Conservation (phyloP, 257 asterid species). For the Petunia axillaris region DNA sequence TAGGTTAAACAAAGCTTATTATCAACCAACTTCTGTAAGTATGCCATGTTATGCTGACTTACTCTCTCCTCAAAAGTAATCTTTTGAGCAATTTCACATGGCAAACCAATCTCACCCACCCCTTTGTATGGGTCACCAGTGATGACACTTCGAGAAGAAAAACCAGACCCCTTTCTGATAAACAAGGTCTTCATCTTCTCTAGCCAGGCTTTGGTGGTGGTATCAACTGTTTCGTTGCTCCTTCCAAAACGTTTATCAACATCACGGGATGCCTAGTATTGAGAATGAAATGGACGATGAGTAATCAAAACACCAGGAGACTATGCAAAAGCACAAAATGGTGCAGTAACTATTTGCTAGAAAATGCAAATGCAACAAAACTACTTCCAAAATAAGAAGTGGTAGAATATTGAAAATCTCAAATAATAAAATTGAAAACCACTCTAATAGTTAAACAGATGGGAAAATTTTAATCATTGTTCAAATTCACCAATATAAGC, state of each 20-base stretch:
- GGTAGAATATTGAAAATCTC: not conserved
- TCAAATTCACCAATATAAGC: constrained; percentile 1
- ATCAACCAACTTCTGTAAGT: constrained; percentile 85
- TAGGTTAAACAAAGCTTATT: constrained; percentile 79
- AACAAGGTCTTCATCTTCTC: constrained; percentile 97
- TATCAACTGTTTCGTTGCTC: constrained; percentile 59
- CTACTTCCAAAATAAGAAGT: not conserved
- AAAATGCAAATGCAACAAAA: constrained; percentile 20
- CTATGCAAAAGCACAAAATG: constrained; percentile 14
- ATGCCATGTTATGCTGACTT: constrained; percentile 71
- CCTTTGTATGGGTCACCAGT: constrained; percentile 95
- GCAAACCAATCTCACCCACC: constrained; percentile 89
- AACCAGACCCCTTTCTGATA: constrained; percentile 96
- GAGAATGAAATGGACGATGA: constrained; percentile 25
- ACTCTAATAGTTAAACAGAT: constrained; percentile 26
- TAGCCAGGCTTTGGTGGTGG: constrained; percentile 96
- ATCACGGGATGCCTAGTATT: constrained; percentile 84
- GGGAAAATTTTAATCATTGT: not conserved
- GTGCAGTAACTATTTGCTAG: constrained; percentile 3
- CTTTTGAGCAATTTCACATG: constrained; percentile 86
- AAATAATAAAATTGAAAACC: constrained; percentile 20
- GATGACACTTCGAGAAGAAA: constrained; percentile 94
- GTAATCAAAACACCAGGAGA: constrained; percentile 3
- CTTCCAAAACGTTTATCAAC: constrained; percentile 88
- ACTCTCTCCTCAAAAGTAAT: constrained; percentile 93